A percentile compares a stretch with the other conserved stretches of the same genome.
These are phyloP conservation scores for Fraxinus nigra DNA, from an alignment of 305 asterid species.

Conservation along the genomic window DNA sequence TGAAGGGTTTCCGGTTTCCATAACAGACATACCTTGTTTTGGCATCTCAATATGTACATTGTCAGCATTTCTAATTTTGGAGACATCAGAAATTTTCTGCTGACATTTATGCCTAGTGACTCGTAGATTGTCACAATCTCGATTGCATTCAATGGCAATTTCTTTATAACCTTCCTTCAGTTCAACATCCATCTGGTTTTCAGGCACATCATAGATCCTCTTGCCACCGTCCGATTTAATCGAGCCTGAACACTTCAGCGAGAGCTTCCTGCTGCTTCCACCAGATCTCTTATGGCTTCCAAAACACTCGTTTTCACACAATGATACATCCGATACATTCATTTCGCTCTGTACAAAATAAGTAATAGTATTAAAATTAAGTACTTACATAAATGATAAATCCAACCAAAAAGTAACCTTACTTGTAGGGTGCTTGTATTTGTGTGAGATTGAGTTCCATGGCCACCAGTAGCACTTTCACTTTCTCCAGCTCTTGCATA, in stretches of 20 bases:
- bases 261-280: constrained; percentile 51
- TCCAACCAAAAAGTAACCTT: constrained; percentile 26
- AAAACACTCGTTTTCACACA: constrained; percentile 19
- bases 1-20: constrained; percentile 22
- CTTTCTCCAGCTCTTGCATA: constrained; percentile 49
- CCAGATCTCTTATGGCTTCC: constrained; percentile 25
- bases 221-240: constrained; percentile 26
- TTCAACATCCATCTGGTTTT: constrained; percentile 25
- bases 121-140: constrained; percentile 18
- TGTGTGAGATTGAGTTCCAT: constrained; percentile 28
- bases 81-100: constrained; percentile 33
- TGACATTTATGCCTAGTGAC: constrained; percentile 36
- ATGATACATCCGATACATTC: constrained; percentile 34
- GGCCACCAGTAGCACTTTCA: constrained; percentile 29
- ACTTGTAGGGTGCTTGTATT: constrained; percentile 37
- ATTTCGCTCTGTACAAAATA: constrained; percentile 38
- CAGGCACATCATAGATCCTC: constrained; percentile 23
- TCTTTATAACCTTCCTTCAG: constrained; percentile 28
- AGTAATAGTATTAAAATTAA: constrained; percentile 16
- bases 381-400: background rate
- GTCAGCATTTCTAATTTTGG: constrained; percentile 28
- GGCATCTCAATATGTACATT: constrained; percentile 19
- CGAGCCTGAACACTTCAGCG: constrained; percentile 40
- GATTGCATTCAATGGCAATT: constrained; percentile 14
- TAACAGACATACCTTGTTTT: constrained; percentile 26